Evolutionary conservation across 2,329 filamentous ascomycete species (phyloP), one percentile per base, ranked within the genome.

Genomic region (Aureobasidium sp.): DNA sequence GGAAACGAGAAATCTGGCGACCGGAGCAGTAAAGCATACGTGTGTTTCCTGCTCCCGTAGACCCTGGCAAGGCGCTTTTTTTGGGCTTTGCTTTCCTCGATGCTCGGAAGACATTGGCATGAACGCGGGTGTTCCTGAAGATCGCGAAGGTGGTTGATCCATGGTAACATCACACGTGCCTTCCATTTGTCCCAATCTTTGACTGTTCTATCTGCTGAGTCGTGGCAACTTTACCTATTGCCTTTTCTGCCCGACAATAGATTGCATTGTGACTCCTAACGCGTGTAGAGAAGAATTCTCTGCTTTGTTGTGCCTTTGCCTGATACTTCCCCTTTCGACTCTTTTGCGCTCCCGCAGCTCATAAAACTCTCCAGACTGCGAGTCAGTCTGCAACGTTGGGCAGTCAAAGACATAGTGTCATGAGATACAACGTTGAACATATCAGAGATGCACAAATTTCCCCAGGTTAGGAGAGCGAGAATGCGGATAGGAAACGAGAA

Each of bases 51-150:
- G 53, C 29, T 3, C 22, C n/a, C 8, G 11, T 12, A 37, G 24
- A 7, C 37, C 12, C 11, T 35, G 27, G 27, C 15, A n/a, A 35
- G 53, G 27, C 27, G 42, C 22, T 22, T 33, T 22, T 33, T 12
- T 33, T 33, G 31, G 31, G 11, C 31, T 12, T 33, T 8, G 31
- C 31, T 33, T 31, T 33, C n/a, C 27, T 9, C 37, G 37, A 44
- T 44, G 33, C 27, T 31, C n/a, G 40, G 17, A 29, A 31, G 9
- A n/a, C 7, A 15, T 24, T 45, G 29, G 2, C 27, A 45, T 57
- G 40, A 12, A 39, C 27, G 40, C 40, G 53, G 53, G 53, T 57
- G 53, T 57, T 57, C 53, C 53, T 57, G 53, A 57, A 57, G 39
- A 57, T 57, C 53, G 29, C 29, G 40, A 45, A 35, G 11, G 27